Conservation (phyloP, 495 filamentous ascomycete species). For the Aspergillus ellipticus region DNA sequence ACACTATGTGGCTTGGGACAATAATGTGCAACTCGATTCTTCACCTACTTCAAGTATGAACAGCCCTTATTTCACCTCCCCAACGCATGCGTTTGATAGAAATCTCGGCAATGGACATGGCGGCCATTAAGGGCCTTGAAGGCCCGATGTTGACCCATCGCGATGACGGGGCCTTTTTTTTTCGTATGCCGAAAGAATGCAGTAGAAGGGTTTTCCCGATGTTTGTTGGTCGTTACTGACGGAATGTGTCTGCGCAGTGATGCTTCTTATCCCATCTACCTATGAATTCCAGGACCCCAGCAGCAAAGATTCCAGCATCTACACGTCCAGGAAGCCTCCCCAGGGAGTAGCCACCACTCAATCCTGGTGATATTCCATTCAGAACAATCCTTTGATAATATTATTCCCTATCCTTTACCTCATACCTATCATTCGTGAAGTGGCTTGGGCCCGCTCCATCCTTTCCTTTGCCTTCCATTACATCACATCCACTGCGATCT, state of each 20-base stretch:
- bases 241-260: not conserved
- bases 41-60: conserved; percentile 6
- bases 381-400: not conserved
- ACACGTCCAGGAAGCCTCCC: not conserved
- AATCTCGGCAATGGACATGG: not conserved
- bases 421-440: not conserved
- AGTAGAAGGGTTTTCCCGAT: not conserved
- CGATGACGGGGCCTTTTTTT: not conserved
- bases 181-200: not conserved
- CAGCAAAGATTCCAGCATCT: not conserved
- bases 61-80: not conserved
- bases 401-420: not conserved
- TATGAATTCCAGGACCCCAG: not conserved
- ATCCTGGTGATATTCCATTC: not conserved
- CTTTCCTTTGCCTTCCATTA: not conserved
- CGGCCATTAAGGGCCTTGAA: too few species aligned
- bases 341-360: not conserved
- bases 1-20: conserved; percentile 12
- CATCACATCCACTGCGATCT: not conserved
- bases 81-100: not conserved
- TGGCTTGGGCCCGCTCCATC: not conserved
- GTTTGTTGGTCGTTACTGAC: not conserved
- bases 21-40: conserved; percentile 1
- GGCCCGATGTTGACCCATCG: not conserved
- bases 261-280: not conserved